A percentile compares a stretch with the other conserved stretches of the same genome.
Evolutionary conservation across 2,329 filamentous ascomycete genomes (phyloP).

Genomic region (Phaeosphaeriaceae sp.): DNA sequence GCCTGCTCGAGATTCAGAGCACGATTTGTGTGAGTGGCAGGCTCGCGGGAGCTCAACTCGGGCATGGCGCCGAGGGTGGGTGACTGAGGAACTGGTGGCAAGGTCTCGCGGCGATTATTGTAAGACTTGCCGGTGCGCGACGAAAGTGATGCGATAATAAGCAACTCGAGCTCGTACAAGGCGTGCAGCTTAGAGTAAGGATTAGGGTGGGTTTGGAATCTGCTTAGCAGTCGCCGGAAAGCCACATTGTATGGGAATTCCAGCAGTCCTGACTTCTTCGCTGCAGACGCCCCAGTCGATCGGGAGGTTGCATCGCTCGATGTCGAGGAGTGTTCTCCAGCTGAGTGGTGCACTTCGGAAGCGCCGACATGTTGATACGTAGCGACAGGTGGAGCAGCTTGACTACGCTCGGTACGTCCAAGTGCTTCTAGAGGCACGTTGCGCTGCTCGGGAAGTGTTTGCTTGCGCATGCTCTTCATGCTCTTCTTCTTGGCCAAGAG

Average conservation of each 20-base stretch:
- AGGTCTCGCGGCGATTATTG: conserved; percentile 48
- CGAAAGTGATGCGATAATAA: conserved; percentile 78
- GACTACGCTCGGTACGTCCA: conserved; percentile 50
- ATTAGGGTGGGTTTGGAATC: conserved; percentile 89
- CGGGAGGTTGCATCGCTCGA: conserved; percentile 55
- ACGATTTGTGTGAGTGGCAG: conserved; percentile 50
- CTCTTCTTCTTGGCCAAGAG: conserved; percentile 56
- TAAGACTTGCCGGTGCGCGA: conserved; percentile 59
- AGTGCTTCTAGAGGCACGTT: conserved; percentile 52
- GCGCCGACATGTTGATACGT: conserved; percentile 52
- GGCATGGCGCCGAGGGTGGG: conserved; percentile 54
- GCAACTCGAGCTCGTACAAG: conserved; percentile 79
- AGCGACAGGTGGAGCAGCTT: conserved; percentile 51
- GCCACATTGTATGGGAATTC: conserved; percentile 83
- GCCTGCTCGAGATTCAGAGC: conserved; percentile 66
- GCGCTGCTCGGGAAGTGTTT: conserved; percentile 42
- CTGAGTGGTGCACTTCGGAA: conserved; percentile 49
- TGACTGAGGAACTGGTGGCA: conserved; percentile 53
- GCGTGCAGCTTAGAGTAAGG: conserved; percentile 85
- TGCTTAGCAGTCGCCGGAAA: conserved; percentile 79
- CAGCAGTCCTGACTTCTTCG: conserved; percentile 53
- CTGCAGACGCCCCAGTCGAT: conserved; percentile 48
- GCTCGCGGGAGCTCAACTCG: conserved; percentile 54
- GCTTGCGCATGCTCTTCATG: conserved; percentile 65
- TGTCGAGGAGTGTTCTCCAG: conserved; percentile 54